phyloP scores from a whole-genome alignment of 2,329 filamentous ascomycete genomes.

The Scleromitrula shiraiana region DNA sequence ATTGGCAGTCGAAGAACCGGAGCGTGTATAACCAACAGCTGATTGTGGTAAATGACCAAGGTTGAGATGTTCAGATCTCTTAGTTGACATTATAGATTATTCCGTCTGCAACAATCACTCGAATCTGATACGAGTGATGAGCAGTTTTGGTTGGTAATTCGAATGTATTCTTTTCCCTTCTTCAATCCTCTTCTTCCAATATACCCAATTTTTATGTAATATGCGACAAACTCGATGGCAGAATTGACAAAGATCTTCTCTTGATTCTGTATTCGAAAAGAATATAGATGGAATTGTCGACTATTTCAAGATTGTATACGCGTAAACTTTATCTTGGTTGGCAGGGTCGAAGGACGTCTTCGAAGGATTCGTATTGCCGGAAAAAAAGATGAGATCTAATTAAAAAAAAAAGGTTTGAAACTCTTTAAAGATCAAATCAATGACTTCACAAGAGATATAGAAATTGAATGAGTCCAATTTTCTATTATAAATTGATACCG shows the following conservation, averaged over 20 bases:
- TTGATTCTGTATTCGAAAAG: not conserved
- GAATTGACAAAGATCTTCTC: not conserved
- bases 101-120: constrained; percentile 23
- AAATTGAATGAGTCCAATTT: too few species aligned
- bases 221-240: not conserved
- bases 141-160: constrained; percentile 17
- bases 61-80: constrained; percentile 78
- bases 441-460: constrained; percentile 12
- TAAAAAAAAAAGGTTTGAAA: constrained; percentile 20
- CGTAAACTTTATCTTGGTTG: too few species aligned
- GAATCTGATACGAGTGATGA: constrained; percentile 25
- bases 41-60: constrained; percentile 64
- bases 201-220: constrained; percentile 9
- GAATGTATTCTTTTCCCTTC: constrained; percentile 16
- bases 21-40: constrained; percentile 32
- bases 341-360: constrained; percentile 7
- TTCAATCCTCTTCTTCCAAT: constrained; percentile 11
- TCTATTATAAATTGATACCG: too few species aligned
- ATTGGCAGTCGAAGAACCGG: constrained; percentile 70
- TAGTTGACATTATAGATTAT: constrained; percentile 88
- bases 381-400: constrained; percentile 18
- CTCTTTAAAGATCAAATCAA: constrained; percentile 18
- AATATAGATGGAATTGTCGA: not conserved
- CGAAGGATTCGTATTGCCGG: constrained; percentile 1
- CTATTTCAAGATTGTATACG: not conserved